Conservation (phyloP, 768 basidiomycete genomes). For the Infundibulicybe gibba region DNA sequence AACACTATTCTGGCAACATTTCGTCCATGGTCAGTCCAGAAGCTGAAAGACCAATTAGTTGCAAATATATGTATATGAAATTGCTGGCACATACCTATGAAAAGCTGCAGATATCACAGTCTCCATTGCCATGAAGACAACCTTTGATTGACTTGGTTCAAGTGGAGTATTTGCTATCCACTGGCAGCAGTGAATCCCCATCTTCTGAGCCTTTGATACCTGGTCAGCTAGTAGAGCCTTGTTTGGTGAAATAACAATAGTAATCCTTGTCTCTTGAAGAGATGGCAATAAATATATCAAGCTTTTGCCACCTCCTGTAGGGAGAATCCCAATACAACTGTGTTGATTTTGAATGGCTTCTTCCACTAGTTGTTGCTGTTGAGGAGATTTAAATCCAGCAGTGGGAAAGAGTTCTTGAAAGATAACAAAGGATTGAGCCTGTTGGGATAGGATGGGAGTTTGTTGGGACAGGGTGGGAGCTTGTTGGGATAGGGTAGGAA, state of each 20-base stretch:
- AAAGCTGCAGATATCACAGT: constrained; percentile 1
- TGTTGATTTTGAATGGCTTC: constrained; percentile 2
- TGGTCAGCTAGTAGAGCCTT: constrained; percentile 9
- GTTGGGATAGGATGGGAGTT: not conserved
- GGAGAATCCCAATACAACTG: constrained; percentile 14
- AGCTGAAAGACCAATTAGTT: not conserved
- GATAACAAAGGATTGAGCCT: not conserved
- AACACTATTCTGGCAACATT: constrained; percentile 3
- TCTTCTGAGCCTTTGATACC: not conserved
- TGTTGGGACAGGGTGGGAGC: not conserved
- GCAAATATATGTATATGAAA: too few relatives aligned
- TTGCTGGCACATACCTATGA: not conserved
- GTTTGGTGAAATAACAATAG: constrained; percentile 14
- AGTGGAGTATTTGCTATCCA: not conserved
- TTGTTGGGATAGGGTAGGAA: not conserved
- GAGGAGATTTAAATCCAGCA: constrained; percentile 6
- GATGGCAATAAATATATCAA: constrained; percentile 11
- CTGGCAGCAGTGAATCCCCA: not conserved
- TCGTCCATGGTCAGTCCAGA: not conserved
- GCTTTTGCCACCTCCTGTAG: constrained; percentile 20
- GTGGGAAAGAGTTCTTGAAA: not conserved
- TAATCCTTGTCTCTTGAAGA: constrained; percentile 5
- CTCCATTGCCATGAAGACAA: constrained; percentile 16
- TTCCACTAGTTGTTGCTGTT: constrained; percentile 9
- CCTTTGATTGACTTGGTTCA: not conserved